A percentile compares a stretch with the other conserved stretches of the same genome.
Conservation (phyloP, 345 rosid species). For the Punica granatum region DNA sequence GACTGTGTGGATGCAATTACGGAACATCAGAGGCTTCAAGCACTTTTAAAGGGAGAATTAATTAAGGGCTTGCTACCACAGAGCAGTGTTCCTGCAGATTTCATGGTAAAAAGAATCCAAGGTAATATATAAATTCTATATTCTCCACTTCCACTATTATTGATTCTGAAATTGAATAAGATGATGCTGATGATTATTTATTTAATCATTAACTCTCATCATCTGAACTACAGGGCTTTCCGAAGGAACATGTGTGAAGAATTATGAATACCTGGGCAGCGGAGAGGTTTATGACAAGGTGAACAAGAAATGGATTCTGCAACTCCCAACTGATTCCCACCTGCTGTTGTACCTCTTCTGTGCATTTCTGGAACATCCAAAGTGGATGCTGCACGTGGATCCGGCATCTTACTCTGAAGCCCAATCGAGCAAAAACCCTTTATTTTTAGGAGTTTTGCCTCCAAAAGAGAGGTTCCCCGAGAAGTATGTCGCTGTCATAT, state of each 20-base stretch:
- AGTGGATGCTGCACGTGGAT: constrained; percentile 97
- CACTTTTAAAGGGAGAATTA: constrained; percentile 92
- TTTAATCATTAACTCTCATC: neutral
- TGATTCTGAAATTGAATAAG: neutral
- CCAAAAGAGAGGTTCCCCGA: constrained; percentile 92
- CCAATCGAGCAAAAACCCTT: constrained; percentile 79
- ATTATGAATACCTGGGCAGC: constrained; percentile 64
- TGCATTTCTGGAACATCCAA: constrained; percentile 90
- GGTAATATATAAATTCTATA: constrained; percentile 34
- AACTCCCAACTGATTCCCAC: constrained; percentile 87
- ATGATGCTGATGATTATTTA: neutral
- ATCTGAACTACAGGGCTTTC: constrained; percentile 53
- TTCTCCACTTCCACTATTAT: neutral
- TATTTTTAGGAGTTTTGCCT: constrained; percentile 75
- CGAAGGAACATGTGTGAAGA: constrained; percentile 93
- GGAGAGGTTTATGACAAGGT: constrained; percentile 57
- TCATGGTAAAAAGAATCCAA: constrained; percentile 65
- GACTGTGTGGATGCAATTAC: constrained; percentile 81
- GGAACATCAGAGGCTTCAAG: constrained; percentile 85
- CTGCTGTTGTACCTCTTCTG: constrained; percentile 83
- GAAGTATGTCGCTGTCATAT: constrained; percentile 67
- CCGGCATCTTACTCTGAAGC: constrained; percentile 74
- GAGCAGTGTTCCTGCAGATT: constrained; percentile 62
- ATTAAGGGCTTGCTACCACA: constrained; percentile 82
- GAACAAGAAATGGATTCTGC: constrained; percentile 71